These are phyloP conservation scores for Cerrena zonata DNA, from an alignment of 1,284 basidiomycete species.

Conservation along the genomic window DNA sequence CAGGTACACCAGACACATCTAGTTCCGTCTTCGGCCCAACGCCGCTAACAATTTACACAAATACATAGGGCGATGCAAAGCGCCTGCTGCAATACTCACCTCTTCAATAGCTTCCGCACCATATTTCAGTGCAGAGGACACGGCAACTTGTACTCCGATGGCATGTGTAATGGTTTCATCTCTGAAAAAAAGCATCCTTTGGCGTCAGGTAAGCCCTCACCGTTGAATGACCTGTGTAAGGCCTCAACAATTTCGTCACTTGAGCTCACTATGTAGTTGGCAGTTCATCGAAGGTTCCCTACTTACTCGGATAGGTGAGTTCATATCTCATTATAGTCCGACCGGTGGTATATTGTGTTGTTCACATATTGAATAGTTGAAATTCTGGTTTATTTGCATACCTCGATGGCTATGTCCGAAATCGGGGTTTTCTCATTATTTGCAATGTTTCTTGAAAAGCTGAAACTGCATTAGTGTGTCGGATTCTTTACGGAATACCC, in stretches of 20 bases:
- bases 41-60: constrained; percentile 47
- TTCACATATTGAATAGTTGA: too few relatives aligned
- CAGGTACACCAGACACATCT: constrained; percentile 30
- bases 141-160: constrained; percentile 28
- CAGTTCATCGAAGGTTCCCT: too few relatives aligned
- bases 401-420: too few relatives aligned
- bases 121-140: constrained; percentile 19
- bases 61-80: constrained; percentile 42
- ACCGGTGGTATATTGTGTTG: too few relatives aligned
- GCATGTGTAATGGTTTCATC: constrained; percentile 15
- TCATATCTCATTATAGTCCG: too few relatives aligned
- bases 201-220: constrained; percentile 35
- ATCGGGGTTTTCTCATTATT: too few relatives aligned
- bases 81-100: constrained; percentile 38
- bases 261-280: neutral
- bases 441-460: too few relatives aligned
- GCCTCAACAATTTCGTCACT: too few relatives aligned
- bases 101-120: constrained; percentile 30
- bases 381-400: too few relatives aligned
- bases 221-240: constrained; percentile 29
- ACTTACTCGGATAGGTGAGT: too few relatives aligned
- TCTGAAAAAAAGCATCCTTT: constrained; percentile 19
- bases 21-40: constrained; percentile 38
- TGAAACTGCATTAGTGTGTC: too few relatives aligned
- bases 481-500: too few relatives aligned